A percentile compares a stretch with the other conserved stretches of the same genome.
Conservation (phyloP, 2,329 filamentous ascomycete species). For the Knufia petricola region DNA sequence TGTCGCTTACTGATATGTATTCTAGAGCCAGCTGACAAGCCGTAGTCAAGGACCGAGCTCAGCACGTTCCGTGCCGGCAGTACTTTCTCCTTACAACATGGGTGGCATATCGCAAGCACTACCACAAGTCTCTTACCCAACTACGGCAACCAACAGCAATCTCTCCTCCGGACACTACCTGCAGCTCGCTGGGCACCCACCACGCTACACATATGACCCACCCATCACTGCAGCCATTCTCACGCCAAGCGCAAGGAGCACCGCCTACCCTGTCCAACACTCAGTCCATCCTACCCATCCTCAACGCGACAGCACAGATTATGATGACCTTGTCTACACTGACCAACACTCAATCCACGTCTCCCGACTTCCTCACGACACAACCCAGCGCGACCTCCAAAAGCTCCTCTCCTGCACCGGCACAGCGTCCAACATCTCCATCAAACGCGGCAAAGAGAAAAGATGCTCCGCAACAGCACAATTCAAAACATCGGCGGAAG, state of each 20-base stretch:
- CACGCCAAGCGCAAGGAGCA: background rate
- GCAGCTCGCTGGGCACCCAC: background rate
- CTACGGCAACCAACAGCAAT: background rate
- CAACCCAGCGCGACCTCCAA: conserved; percentile 15
- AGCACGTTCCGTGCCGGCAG: background rate
- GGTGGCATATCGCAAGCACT: background rate
- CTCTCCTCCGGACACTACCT: background rate
- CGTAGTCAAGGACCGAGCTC: background rate
- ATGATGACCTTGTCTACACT: conserved; percentile 8
- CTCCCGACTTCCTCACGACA: conserved; percentile 15
- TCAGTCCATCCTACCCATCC: conserved; percentile 3
- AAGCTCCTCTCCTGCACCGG: conserved; percentile 14
- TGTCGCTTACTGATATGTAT: background rate
- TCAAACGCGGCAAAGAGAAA: conserved; percentile 18
- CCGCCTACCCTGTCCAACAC: background rate
- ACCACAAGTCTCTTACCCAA: background rate
- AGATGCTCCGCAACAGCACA: conserved; percentile 15
- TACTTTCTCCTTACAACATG: background rate
- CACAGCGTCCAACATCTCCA: conserved; percentile 15
- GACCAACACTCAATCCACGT: conserved; percentile 15
- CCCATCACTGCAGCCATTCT: background rate
- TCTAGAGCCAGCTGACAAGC: background rate
- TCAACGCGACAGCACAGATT: background rate
- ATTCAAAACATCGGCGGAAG: conserved; percentile 13
- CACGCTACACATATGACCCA: background rate